phyloP scores from a whole-genome alignment of 768 basidiomycete species.

The Agrocybe chaxingu region DNA sequence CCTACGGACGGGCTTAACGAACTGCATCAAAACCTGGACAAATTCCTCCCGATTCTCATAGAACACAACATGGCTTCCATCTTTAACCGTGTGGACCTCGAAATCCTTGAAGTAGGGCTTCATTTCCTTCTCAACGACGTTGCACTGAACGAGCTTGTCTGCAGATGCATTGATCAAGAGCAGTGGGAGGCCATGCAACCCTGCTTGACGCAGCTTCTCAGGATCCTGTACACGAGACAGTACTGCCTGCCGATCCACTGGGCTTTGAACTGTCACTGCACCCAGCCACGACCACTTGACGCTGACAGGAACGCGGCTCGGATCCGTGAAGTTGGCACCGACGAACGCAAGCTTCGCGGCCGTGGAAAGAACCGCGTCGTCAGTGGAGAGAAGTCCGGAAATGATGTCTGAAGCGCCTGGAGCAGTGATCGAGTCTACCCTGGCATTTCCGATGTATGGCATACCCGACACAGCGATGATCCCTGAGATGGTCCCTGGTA shows the following conservation, averaged over 20 bases:
- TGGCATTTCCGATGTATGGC: slow-evolving; percentile 19
- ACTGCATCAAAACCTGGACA: slow-evolving; percentile 1
- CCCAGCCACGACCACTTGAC: slow-evolving; percentile 23
- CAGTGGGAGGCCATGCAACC: slow-evolving; percentile 23
- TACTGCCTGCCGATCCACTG: slow-evolving; percentile 16
- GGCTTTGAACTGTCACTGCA: slow-evolving; percentile 14
- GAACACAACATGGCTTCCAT: slow-evolving; percentile 29
- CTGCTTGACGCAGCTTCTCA: slow-evolving; percentile 21
- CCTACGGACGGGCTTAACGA: too few relatives aligned
- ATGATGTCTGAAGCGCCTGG: slow-evolving; percentile 15
- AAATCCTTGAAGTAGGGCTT: slow-evolving; percentile 29
- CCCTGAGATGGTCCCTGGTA: slow-evolving; percentile 24
- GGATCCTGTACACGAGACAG: slow-evolving; percentile 23
- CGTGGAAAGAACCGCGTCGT: slow-evolving; percentile 16
- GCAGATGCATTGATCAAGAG: slow-evolving; percentile 20
- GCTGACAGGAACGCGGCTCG: slow-evolving; percentile 20
- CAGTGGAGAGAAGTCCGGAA: slow-evolving; percentile 19
- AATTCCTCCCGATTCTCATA: slow-evolving; percentile 27
- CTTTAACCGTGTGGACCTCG: slow-evolving; percentile 24
- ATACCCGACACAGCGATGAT: slow-evolving; percentile 23
- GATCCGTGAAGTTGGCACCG: slow-evolving; percentile 23
- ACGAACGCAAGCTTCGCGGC: slow-evolving; percentile 22
- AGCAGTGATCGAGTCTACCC: slow-evolving; percentile 17
- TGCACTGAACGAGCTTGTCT: slow-evolving; percentile 23
- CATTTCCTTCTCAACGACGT: slow-evolving; percentile 23